Conservation (phyloP, 768 basidiomycete genomes). For the Leccinum olivaceopallidum region DNA sequence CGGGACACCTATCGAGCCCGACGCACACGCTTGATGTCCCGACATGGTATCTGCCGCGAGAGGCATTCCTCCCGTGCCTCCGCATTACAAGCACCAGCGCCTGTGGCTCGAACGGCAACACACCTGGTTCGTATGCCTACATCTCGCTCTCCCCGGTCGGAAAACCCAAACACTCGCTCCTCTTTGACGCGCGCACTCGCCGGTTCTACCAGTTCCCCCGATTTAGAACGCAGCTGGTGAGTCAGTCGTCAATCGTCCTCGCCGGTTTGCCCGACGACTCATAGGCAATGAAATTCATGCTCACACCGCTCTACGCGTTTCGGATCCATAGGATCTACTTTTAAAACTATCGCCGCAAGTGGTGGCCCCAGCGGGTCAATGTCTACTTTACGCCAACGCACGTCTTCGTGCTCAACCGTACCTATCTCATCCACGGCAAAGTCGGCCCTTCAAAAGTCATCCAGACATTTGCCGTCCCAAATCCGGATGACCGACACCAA, state of each 20-base stretch:
- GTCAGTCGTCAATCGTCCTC: background rate
- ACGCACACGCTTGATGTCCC: constrained; percentile 15
- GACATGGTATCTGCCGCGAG: constrained; percentile 7
- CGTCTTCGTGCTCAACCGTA: constrained; percentile 15
- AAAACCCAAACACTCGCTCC: constrained; percentile 13
- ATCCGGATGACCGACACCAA: background rate
- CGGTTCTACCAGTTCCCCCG: constrained; percentile 23
- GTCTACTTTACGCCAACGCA: constrained; percentile 14
- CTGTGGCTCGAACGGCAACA: background rate
- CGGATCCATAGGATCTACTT: constrained; percentile 13
- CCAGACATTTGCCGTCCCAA: constrained; percentile 21
- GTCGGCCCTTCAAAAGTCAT: constrained; percentile 12
- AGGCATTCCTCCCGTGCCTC: constrained; percentile 12
- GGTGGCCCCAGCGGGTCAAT: constrained; percentile 17
- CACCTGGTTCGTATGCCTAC: constrained; percentile 12
- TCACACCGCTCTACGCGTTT: too few species aligned
- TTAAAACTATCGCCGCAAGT: constrained; percentile 4
- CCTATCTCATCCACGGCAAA: constrained; percentile 9
- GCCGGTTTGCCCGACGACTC: too few species aligned
- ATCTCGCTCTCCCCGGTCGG: constrained; percentile 12
- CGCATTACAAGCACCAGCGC: background rate
- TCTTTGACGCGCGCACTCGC: constrained; percentile 15
- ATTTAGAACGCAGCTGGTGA: constrained; percentile 11
- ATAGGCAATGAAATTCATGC: too few species aligned
- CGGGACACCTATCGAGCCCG: constrained; percentile 11